phyloP scores from a whole-genome alignment of 2,329 filamentous ascomycete genomes.

The Aspergillus intermedius region DNA sequence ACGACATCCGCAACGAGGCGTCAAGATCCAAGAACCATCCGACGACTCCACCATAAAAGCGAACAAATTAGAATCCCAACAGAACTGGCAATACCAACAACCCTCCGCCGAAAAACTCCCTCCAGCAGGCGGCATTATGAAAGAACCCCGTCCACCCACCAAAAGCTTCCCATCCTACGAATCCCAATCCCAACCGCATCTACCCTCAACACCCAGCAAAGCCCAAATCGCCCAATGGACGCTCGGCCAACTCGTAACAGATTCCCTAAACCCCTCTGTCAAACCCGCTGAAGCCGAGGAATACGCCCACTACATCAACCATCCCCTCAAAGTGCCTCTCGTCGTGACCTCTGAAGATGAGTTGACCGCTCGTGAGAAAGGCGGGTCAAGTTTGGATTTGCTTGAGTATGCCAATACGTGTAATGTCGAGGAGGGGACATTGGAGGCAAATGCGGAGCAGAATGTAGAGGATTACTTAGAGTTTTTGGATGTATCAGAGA shows the following conservation, averaged over 20 bases:
- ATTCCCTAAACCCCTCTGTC: slow-evolving; percentile 80
- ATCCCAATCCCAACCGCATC: slow-evolving; percentile 16
- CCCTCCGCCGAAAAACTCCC: slow-evolving; percentile 27
- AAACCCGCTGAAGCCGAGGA: slow-evolving; percentile 70
- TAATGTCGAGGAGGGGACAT: slow-evolving; percentile 52
- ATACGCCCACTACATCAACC: slow-evolving; percentile 80
- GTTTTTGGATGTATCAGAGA: slow-evolving; percentile 68
- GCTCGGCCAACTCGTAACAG: slow-evolving; percentile 74
- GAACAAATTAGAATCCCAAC: slow-evolving; percentile 31
- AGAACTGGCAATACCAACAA: slow-evolving; percentile 27
- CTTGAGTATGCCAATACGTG: slow-evolving; percentile 70
- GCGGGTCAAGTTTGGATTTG: slow-evolving; percentile 56
- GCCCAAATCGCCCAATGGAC: slow-evolving; percentile 77
- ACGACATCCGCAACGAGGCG: slow-evolving; percentile 48
- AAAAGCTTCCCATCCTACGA: slow-evolving; percentile 5
- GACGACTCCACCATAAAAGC: slow-evolving; percentile 32
- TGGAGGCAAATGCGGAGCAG: slow-evolving; percentile 48
- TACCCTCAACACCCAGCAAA: slow-evolving; percentile 63
- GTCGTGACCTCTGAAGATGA: slow-evolving; percentile 41
- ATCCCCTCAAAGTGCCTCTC: slow-evolving; percentile 81
- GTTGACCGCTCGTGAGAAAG: slow-evolving; percentile 28
- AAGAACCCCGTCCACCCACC: slow-evolving; percentile 37
- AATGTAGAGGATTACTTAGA: slow-evolving; percentile 69
- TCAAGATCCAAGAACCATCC: slow-evolving; percentile 60
- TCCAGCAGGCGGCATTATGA: slow-evolving; percentile 51